Conservation (phyloP, 306 rosid species). For the Luffa acutangula region DNA sequence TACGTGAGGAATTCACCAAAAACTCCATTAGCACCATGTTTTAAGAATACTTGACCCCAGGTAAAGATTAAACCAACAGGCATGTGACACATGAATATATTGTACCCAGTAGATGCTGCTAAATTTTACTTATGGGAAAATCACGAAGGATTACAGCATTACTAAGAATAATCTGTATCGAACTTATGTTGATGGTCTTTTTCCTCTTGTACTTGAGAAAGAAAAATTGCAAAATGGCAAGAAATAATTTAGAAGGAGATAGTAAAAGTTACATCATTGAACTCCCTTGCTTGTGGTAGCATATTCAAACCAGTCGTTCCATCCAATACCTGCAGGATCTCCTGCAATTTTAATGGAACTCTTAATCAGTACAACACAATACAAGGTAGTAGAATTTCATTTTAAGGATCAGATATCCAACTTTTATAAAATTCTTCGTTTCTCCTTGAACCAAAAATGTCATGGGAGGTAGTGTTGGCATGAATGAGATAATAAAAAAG, state of each 20-base stretch:
- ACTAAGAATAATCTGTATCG: neutral
- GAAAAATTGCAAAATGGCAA: neutral
- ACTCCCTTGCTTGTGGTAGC: constrained; percentile 95
- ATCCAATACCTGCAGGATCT: constrained; percentile 85
- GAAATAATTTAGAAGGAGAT: constrained; percentile 1
- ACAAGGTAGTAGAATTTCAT: neutral
- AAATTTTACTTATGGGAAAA: neutral
- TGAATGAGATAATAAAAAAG: neutral
- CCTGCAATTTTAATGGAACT: constrained; percentile 39
- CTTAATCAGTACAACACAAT: neutral
- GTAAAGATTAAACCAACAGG: neutral
- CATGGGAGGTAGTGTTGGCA: neutral
- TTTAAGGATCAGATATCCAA: neutral
- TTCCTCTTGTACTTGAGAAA: neutral
- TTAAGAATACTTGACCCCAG: neutral
- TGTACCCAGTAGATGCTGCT: neutral
- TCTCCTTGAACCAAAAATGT: neutral
- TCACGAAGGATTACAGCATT: neutral
- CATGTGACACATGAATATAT: neutral
- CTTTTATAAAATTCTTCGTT: neutral
- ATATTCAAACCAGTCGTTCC: constrained; percentile 98
- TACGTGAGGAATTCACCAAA: neutral
- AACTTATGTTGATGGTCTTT: neutral
- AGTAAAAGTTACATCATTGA: constrained; percentile 57
- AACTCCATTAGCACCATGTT: neutral